Conservation (phyloP, 2,329 filamentous ascomycete genomes). For the Fusarium sp. region DNA sequence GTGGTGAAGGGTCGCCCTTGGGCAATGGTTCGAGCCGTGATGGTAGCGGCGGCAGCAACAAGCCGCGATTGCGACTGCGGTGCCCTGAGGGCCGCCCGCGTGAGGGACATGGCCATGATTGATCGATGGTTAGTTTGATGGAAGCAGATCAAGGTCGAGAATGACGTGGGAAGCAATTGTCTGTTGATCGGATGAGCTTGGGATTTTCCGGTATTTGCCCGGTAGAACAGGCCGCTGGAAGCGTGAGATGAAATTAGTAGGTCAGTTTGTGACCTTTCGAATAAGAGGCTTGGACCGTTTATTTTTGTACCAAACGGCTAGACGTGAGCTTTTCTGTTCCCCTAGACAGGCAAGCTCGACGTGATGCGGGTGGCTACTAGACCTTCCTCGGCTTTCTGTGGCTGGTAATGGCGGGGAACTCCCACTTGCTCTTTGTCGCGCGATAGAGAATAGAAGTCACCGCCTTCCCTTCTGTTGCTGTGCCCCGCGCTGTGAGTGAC, state of each 20-base stretch:
- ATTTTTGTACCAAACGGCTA: too few relatives aligned
- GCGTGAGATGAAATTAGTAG: too few relatives aligned
- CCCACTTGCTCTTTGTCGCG: slow-evolving; percentile 1
- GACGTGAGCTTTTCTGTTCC: too few relatives aligned
- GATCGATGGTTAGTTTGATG: slow-evolving; percentile 13
- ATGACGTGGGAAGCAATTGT: slow-evolving; percentile 44
- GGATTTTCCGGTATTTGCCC: slow-evolving; percentile 36
- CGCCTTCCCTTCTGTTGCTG: slow-evolving; percentile 32
- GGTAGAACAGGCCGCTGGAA: neutral
- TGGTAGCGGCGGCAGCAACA: slow-evolving; percentile 33
- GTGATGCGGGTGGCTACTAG: slow-evolving; percentile 29
- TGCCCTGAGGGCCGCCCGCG: slow-evolving; percentile 49
- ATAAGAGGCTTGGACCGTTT: too few relatives aligned
- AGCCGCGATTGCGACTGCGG: slow-evolving; percentile 43
- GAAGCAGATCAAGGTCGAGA: slow-evolving; percentile 20
- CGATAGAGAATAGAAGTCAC: slow-evolving; percentile 18
- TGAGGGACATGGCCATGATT: slow-evolving; percentile 50
- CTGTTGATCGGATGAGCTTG: slow-evolving; percentile 27
- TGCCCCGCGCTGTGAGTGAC: slow-evolving; percentile 39
- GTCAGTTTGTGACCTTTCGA: too few relatives aligned
- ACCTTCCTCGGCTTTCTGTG: slow-evolving; percentile 13
- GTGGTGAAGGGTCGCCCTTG: slow-evolving; percentile 49
- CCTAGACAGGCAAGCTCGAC: slow-evolving; percentile 8
- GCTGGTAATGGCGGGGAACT: slow-evolving; percentile 32
- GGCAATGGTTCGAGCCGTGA: slow-evolving; percentile 33